phyloP scores from a whole-genome alignment of 176 grass and related monocot genomes.

The Tillandsia leiboldiana region DNA sequence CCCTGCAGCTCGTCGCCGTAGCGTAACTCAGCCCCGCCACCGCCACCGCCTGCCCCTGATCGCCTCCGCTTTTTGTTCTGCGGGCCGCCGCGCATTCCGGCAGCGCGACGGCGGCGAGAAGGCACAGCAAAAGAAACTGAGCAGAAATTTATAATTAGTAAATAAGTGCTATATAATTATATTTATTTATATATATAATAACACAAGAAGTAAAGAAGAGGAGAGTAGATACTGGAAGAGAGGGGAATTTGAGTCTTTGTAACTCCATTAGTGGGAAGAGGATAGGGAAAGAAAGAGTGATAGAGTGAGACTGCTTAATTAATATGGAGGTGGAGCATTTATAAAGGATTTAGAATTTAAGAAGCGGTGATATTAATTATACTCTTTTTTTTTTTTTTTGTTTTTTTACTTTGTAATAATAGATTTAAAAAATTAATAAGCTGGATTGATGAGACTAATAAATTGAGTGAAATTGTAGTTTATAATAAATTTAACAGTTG shows the following conservation, averaged over 20 bases:
- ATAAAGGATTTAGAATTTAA: too few species aligned
- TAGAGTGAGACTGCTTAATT: conserved; percentile 4
- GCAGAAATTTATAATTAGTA: not conserved
- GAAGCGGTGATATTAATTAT: too few species aligned
- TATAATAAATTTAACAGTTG: too few species aligned
- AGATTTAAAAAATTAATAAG: too few species aligned
- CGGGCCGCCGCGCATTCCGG: not conserved
- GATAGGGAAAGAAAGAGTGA: conserved; percentile 1
- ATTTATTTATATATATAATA: not conserved
- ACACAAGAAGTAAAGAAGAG: not conserved
- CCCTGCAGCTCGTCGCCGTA: conserved; percentile 50
- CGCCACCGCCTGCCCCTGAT: not conserved
- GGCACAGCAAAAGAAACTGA: conserved; percentile 14
- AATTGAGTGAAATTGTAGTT: too few species aligned
- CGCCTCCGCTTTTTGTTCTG: not conserved
- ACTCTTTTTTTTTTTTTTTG: too few species aligned
- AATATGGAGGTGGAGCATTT: not conserved
- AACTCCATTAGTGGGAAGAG: conserved; percentile 37
- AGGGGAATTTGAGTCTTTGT: conserved; percentile 7
- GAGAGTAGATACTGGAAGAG: conserved; percentile 34
- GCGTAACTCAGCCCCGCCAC: conserved; percentile 41
- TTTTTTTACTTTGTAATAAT: too few species aligned
- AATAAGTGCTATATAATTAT: not conserved
- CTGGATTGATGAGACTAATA: too few species aligned
- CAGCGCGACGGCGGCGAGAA: not conserved